Conservation (phyloP, 2,329 filamentous ascomycete genomes). For the Emmonsiellopsis sp. region DNA sequence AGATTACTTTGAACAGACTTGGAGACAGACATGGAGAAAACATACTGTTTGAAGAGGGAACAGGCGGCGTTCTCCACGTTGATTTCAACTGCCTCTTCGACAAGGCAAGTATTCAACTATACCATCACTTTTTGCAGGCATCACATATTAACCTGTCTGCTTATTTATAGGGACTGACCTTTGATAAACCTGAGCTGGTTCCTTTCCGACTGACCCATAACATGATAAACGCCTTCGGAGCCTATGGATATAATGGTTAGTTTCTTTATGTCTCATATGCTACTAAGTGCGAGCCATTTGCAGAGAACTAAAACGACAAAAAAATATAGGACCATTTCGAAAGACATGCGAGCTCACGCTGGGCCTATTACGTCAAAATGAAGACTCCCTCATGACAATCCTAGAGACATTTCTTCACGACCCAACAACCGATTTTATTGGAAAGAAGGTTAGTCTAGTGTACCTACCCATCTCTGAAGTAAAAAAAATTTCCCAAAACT, state of each 20-base stretch:
- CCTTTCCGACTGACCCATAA: slow-evolving; percentile 97
- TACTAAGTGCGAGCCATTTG: background rate
- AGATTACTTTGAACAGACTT: slow-evolving; percentile 40
- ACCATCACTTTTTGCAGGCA: background rate
- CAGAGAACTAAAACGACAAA: background rate
- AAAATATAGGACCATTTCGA: slow-evolving; percentile 60
- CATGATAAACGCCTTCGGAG: slow-evolving; percentile 95
- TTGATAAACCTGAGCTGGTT: slow-evolving; percentile 87
- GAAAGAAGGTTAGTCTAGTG: slow-evolving; percentile 47
- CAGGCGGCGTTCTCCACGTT: slow-evolving; percentile 90
- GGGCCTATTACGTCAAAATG: slow-evolving; percentile 73
- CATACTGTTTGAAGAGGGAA: slow-evolving; percentile 86
- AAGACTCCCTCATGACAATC: slow-evolving; percentile 95
- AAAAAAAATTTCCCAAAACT: background rate
- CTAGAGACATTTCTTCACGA: slow-evolving; percentile 96
- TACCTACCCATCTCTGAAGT: slow-evolving; percentile 2
- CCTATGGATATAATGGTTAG: slow-evolving; percentile 74
- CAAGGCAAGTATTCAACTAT: slow-evolving; percentile 43
- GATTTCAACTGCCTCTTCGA: slow-evolving; percentile 99
- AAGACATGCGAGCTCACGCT: slow-evolving; percentile 85
- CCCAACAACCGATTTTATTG: slow-evolving; percentile 86
- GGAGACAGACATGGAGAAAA: slow-evolving; percentile 97
- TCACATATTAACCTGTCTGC: slow-evolving; percentile 9
- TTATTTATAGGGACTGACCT: slow-evolving; percentile 59
- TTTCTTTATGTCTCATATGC: background rate